A percentile compares a stretch with the other conserved stretches of the same genome.
These are phyloP conservation scores for Sanghuangporus weigelae DNA, from an alignment of 1,284 basidiomycete genomes.

Conservation along the genomic window DNA sequence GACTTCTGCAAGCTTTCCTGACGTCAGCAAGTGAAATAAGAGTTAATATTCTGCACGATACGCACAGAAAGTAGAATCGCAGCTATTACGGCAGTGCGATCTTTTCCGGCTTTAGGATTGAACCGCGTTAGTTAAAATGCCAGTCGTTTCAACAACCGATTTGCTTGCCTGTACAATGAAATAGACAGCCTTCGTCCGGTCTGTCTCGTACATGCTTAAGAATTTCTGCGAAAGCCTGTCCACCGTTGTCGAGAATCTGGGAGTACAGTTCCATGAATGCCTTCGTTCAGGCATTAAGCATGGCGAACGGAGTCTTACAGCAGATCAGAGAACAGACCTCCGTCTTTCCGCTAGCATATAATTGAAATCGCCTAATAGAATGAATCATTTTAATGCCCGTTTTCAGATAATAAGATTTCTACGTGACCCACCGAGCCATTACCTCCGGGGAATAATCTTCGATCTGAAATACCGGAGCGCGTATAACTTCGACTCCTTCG, in stretches of 20 bases:
- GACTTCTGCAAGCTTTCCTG: conserved; percentile 59
- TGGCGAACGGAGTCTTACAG: not conserved
- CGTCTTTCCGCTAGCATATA: conserved; percentile 75
- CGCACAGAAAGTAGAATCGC: conserved; percentile 64
- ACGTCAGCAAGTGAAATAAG: conserved; percentile 7
- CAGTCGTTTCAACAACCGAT: not conserved
- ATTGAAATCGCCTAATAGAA: conserved; percentile 51
- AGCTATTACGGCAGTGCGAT: conserved; percentile 72
- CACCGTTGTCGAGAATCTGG: conserved; percentile 71
- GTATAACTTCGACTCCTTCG: conserved; percentile 52
- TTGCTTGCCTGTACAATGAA: conserved; percentile 64
- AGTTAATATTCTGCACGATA: not conserved
- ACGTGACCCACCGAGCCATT: conserved; percentile 65
- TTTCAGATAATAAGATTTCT: not conserved
- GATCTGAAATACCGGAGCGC: conserved; percentile 60
- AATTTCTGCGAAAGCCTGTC: conserved; percentile 56
- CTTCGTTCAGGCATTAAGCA: conserved; percentile 30
- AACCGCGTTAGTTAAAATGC: not conserved
- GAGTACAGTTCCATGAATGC: conserved; percentile 77
- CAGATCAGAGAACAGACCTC: conserved; percentile 41
- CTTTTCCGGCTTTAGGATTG: conserved; percentile 53
- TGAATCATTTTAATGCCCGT: conserved; percentile 16
- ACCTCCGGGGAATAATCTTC: conserved; percentile 77
- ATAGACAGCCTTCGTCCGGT: conserved; percentile 57
- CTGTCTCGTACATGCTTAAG: conserved; percentile 65